phyloP scores from a whole-genome alignment of 441 rosid species.

The Erodium chrysanthum region DNA sequence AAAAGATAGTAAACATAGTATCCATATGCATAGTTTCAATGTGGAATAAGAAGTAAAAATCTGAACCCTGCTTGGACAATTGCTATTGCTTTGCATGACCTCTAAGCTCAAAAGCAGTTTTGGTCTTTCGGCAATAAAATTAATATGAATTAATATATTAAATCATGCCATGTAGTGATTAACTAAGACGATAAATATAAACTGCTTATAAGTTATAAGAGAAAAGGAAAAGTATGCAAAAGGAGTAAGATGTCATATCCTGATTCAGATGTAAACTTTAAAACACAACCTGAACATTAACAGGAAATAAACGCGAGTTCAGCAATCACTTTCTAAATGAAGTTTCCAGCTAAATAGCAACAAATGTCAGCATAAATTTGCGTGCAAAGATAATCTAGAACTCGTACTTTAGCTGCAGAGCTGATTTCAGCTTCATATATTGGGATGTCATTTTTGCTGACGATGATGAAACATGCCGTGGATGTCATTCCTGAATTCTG shows the following conservation, averaged over 20 bases:
- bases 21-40: not conserved
- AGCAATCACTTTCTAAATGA: not conserved
- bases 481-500: slow-evolving; percentile 41
- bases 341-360: not conserved
- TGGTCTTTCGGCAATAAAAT: too few relatives aligned
- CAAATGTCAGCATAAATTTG: not conserved
- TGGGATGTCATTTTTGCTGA: slow-evolving; percentile 82
- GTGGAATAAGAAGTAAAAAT: not conserved
- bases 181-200: too few relatives aligned
- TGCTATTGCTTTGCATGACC: not conserved
- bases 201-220: too few relatives aligned
- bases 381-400: not conserved
- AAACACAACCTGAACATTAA: not conserved
- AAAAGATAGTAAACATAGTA: not conserved
- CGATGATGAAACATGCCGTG: slow-evolving; percentile 89
- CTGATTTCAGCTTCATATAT: slow-evolving; percentile 97
- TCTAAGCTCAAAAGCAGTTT: too few relatives aligned
- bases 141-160: too few relatives aligned
- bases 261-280: not conserved
- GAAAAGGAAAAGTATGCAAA: too few relatives aligned
- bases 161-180: too few relatives aligned
- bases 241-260: not conserved
- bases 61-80: not conserved
- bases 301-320: too few relatives aligned
- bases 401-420: slow-evolving; percentile 65